phyloP scores from a whole-genome alignment of 2,329 filamentous ascomycete species.

The Alternaria hordeiaustralica region DNA sequence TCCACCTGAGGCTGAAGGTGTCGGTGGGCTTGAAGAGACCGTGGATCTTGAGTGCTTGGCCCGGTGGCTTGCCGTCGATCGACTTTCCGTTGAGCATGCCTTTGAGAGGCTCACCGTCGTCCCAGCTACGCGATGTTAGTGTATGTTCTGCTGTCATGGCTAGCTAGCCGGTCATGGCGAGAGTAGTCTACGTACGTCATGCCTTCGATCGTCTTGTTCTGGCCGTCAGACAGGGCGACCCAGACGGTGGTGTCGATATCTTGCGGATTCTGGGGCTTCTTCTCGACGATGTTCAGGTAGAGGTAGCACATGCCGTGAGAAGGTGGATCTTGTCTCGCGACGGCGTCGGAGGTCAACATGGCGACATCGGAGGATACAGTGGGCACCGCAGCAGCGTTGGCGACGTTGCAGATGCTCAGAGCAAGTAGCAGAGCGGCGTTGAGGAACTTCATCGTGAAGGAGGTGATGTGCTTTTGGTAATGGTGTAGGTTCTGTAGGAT shows the following conservation, averaged over 20 bases:
- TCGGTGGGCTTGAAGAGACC: background rate
- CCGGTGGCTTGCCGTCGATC: background rate
- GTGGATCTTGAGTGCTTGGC: background rate
- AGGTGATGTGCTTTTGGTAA: background rate
- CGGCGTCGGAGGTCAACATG: background rate
- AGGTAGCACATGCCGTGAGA: background rate
- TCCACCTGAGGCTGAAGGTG: background rate
- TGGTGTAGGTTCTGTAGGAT: background rate
- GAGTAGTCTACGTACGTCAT: background rate
- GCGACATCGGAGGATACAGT: background rate
- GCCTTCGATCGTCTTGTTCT: background rate
- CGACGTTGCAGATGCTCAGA: background rate
- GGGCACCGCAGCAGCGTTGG: background rate
- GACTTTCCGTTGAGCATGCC: background rate
- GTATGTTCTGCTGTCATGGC: background rate
- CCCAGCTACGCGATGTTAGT: background rate
- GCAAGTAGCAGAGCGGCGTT: background rate
- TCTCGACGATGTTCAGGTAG: background rate
- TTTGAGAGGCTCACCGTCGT: background rate
- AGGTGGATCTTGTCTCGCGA: background rate
- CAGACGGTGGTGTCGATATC: background rate
- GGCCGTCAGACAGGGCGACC: background rate
- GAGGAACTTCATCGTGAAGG: background rate
- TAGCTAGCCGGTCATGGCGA: background rate
- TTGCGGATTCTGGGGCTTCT: background rate